phyloP scores from a whole-genome alignment of 2,329 filamentous ascomycete species.

The Incumbomyces lentus region DNA sequence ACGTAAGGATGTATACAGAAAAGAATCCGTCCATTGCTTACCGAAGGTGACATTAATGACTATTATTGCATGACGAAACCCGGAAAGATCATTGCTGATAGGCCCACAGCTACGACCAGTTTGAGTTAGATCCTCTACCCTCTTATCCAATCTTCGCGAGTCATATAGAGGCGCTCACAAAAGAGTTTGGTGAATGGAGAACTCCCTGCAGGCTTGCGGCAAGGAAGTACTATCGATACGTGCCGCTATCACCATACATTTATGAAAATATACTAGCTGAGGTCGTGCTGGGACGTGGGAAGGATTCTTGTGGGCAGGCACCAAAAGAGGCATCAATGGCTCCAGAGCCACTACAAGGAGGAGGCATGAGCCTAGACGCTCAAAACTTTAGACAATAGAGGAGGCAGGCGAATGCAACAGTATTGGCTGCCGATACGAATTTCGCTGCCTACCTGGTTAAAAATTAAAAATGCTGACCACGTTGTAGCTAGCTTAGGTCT shows the following conservation, averaged over 20 bases:
- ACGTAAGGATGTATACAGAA: too few species aligned
- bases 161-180: slow-evolving; percentile 13
- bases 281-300: slow-evolving; percentile 35
- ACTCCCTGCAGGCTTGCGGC: slow-evolving; percentile 51
- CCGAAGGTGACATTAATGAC: slow-evolving; percentile 30
- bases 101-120: slow-evolving; percentile 27
- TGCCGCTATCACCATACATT: slow-evolving; percentile 38
- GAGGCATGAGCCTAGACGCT: slow-evolving; percentile 37
- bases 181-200: too few species aligned
- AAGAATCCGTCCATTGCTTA: too few species aligned
- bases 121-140: slow-evolving; percentile 64
- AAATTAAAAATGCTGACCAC: too few species aligned
- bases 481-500: too few species aligned
- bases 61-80: slow-evolving; percentile 30
- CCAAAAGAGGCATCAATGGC: slow-evolving; percentile 36
- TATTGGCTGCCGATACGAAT: slow-evolving; percentile 33
- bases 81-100: slow-evolving; percentile 20
- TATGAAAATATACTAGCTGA: slow-evolving; percentile 40
- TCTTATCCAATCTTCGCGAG: slow-evolving; percentile 51
- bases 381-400: too few species aligned
- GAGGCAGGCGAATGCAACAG: slow-evolving; percentile 29
- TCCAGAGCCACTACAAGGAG: slow-evolving; percentile 37
- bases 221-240: slow-evolving; percentile 45
- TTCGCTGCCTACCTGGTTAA: too few species aligned
- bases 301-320: slow-evolving; percentile 33